Evolutionary conservation across 2,329 filamentous ascomycete genomes (phyloP).

Genomic region (Hymenoscyphus albidus): DNA sequence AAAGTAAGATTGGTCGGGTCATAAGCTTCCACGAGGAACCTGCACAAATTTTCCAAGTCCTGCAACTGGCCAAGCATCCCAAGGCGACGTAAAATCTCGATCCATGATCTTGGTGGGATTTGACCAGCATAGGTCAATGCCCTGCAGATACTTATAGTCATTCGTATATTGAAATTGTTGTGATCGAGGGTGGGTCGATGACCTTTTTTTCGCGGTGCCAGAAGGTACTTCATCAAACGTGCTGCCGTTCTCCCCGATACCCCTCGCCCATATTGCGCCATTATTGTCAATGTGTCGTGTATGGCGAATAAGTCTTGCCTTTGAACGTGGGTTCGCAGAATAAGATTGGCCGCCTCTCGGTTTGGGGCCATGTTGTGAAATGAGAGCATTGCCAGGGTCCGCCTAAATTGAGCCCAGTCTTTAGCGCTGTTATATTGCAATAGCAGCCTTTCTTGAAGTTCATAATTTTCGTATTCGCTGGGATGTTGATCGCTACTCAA

Average conservation of each 20-base stretch:
- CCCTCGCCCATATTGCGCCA: slow-evolving; percentile 43
- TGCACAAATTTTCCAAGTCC: slow-evolving; percentile 50
- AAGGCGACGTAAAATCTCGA: slow-evolving; percentile 54
- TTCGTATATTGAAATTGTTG: slow-evolving; percentile 28
- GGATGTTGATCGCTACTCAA: slow-evolving; percentile 59
- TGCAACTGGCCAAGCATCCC: slow-evolving; percentile 53
- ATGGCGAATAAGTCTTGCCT: slow-evolving; percentile 34
- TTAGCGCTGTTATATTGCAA: slow-evolving; percentile 46
- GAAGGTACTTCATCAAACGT: slow-evolving; percentile 38
- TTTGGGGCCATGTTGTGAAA: slow-evolving; percentile 38
- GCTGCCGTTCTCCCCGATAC: slow-evolving; percentile 43
- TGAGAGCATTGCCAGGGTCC: slow-evolving; percentile 52
- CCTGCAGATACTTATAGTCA: slow-evolving; percentile 44
- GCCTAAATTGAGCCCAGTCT: slow-evolving; percentile 50
- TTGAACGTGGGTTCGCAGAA: slow-evolving; percentile 40
- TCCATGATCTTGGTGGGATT: slow-evolving; percentile 47
- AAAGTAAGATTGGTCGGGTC: not conserved
- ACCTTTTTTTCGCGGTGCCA: slow-evolving; percentile 38
- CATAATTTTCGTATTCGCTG: slow-evolving; percentile 54
- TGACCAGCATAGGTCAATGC: slow-evolving; percentile 43
- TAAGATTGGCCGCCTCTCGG: slow-evolving; percentile 44
- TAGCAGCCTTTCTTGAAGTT: slow-evolving; percentile 52
- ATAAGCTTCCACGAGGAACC: slow-evolving; percentile 40
- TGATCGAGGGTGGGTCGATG: slow-evolving; percentile 18
- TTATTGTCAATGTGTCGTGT: slow-evolving; percentile 39